A percentile compares a stretch with the other conserved stretches of the same genome.
Conservation (phyloP, 352 stramenopile genomes). For the Peronospora farinosa region DNA sequence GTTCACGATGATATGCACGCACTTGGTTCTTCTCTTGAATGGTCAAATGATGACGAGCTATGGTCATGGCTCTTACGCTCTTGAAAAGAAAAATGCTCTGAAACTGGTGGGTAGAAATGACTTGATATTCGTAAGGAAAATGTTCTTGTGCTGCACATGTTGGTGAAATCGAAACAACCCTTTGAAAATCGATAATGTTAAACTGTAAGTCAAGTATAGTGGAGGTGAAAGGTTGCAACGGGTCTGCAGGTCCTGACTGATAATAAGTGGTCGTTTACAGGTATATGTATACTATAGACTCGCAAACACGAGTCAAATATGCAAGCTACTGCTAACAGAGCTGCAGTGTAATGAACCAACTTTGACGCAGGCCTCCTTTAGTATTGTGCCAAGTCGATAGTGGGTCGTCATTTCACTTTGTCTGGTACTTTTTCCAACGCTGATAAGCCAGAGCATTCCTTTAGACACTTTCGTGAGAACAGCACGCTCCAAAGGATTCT, state of each 20-base stretch:
- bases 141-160: conserved; percentile 18
- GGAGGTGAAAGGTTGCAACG: conserved; percentile 2
- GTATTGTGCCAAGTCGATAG: too few relatives aligned
- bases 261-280: too few relatives aligned
- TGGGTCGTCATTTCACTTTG: too few relatives aligned
- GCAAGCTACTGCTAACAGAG: too few relatives aligned
- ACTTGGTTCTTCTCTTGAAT: conserved; percentile 38
- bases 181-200: conserved; percentile 2
- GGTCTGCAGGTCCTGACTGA: too few relatives aligned
- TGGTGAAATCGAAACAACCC: conserved; percentile 5
- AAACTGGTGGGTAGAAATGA: background rate
- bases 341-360: too few relatives aligned
- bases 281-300: too few relatives aligned
- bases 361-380: too few relatives aligned
- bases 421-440: too few relatives aligned
- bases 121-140: background rate
- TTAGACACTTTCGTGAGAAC: background rate
- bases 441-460: too few relatives aligned
- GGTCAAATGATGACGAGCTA: conserved; percentile 31
- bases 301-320: too few relatives aligned
- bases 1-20: conserved; percentile 21
- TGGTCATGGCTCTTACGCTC: conserved; percentile 25
- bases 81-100: conserved; percentile 18
- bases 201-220: conserved; percentile 5
- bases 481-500: conserved; percentile 35